Percentiles rank a stretch among this genome's conserved stretches.
Conservation (phyloP, 495 filamentous ascomycete genomes). For the Podospora fimiseda region DNA sequence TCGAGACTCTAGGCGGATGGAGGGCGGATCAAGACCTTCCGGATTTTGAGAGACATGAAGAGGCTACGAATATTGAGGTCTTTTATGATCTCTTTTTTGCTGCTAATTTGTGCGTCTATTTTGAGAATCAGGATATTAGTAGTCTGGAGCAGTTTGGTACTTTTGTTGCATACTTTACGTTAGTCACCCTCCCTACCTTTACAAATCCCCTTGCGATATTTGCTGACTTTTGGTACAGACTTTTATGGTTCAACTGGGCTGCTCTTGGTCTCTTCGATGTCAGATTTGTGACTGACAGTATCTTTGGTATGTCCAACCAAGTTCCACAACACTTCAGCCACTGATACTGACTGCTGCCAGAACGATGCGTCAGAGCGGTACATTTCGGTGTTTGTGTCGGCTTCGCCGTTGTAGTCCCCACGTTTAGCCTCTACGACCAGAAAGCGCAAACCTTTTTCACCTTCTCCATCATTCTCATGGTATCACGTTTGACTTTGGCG, state of each 20-base stretch:
- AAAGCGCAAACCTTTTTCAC: slow-evolving; percentile 45
- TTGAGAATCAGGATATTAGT: slow-evolving; percentile 49
- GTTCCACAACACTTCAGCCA: too few relatives aligned
- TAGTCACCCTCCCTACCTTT: slow-evolving; percentile 21
- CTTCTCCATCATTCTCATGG: slow-evolving; percentile 53
- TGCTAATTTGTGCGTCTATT: slow-evolving; percentile 60
- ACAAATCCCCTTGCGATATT: slow-evolving; percentile 28
- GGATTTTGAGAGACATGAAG: background rate
- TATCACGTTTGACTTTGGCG: slow-evolving; percentile 49
- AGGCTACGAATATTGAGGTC: slow-evolving; percentile 31
- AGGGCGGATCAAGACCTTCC: background rate
- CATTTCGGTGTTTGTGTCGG: slow-evolving; percentile 60
- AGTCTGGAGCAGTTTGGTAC: slow-evolving; percentile 23
- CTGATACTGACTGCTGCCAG: too few relatives aligned
- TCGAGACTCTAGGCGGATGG: background rate
- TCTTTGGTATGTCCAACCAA: slow-evolving; percentile 42
- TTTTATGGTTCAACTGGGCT: slow-evolving; percentile 70
- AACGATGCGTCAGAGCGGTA: slow-evolving; percentile 51
- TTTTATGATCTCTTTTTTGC: slow-evolving; percentile 69
- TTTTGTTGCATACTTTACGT: slow-evolving; percentile 58
- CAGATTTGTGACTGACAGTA: slow-evolving; percentile 57
- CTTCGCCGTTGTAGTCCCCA: slow-evolving; percentile 49
- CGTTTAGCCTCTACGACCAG: slow-evolving; percentile 33
- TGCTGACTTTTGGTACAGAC: slow-evolving; percentile 44
- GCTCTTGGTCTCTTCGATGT: slow-evolving; percentile 63